A percentile compares a stretch with the other conserved stretches of the same genome.
Conservation (phyloP, 768 basidiomycete genomes). For the Ramaria sp. region DNA sequence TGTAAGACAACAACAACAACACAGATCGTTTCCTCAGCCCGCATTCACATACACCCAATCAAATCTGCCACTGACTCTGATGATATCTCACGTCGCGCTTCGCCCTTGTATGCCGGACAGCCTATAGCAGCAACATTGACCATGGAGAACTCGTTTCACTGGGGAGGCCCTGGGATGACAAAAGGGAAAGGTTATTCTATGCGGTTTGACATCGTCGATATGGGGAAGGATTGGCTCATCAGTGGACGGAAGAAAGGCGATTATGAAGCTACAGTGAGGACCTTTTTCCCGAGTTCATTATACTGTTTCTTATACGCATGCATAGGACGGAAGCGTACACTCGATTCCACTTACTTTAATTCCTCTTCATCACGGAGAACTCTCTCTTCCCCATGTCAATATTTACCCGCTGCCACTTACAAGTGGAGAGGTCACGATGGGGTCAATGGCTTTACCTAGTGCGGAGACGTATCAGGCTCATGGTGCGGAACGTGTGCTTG, state of each 20-base stretch:
- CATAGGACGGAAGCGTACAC: slow-evolving; percentile 51
- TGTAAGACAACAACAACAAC: not conserved
- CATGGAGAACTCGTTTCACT: slow-evolving; percentile 68
- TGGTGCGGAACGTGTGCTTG: slow-evolving; percentile 69
- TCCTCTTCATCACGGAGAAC: slow-evolving; percentile 74
- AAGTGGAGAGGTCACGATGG: slow-evolving; percentile 40
- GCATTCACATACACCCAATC: slow-evolving; percentile 37
- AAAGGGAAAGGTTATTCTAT: slow-evolving; percentile 41
- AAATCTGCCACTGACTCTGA: slow-evolving; percentile 22
- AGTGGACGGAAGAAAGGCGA: slow-evolving; percentile 83
- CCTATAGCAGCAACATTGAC: slow-evolving; percentile 61
- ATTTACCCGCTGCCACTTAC: slow-evolving; percentile 49
- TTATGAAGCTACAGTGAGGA: slow-evolving; percentile 60
- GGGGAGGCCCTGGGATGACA: slow-evolving; percentile 37
- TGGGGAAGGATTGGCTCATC: slow-evolving; percentile 79
- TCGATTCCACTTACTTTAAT: slow-evolving; percentile 66
- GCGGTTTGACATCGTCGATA: slow-evolving; percentile 75
- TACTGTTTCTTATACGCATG: not conserved
- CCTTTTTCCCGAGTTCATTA: not conserved
- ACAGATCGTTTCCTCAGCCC: slow-evolving; percentile 58
- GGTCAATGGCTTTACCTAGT: slow-evolving; percentile 47
- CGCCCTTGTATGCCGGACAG: slow-evolving; percentile 73
- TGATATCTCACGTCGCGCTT: slow-evolving; percentile 13
- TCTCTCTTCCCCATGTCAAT: slow-evolving; percentile 63
- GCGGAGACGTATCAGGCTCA: slow-evolving; percentile 78